Evolutionary conservation across 2,329 filamentous ascomycete species (phyloP).

Genomic region (Penicillium sp.): DNA sequence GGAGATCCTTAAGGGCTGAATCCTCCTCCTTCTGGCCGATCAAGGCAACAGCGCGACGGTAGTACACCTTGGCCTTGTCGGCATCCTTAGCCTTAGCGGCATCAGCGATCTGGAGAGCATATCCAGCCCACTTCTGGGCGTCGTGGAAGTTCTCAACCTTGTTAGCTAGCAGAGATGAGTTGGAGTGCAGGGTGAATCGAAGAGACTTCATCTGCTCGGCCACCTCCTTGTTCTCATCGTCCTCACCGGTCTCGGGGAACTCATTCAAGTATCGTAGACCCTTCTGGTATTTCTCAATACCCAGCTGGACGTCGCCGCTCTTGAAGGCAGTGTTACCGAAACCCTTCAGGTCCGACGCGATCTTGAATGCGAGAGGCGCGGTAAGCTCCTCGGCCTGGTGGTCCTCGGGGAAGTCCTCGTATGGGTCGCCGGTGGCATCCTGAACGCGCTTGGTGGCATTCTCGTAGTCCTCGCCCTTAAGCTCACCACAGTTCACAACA

Average conservation of each 20-base stretch:
- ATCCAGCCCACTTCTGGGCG: conserved; percentile 67
- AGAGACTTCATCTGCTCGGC: conserved; percentile 68
- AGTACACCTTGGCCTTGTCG: conserved; percentile 87
- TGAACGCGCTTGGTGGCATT: conserved; percentile 67
- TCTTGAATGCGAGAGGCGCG: conserved; percentile 69
- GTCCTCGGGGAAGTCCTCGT: conserved; percentile 96
- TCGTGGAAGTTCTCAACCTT: conserved; percentile 75
- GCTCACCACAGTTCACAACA: conserved; percentile 83
- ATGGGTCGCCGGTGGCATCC: conserved; percentile 82
- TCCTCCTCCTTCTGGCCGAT: conserved; percentile 83
- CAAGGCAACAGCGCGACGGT: conserved; percentile 75
- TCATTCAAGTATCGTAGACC: conserved; percentile 85
- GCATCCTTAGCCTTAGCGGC: conserved; percentile 63
- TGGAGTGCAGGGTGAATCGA: conserved; percentile 84
- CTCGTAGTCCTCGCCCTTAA: conserved; percentile 69
- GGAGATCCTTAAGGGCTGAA: conserved; percentile 70
- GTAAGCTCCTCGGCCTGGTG: conserved; percentile 62
- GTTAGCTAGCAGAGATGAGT: conserved; percentile 79
- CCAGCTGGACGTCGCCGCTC: conserved; percentile 66
- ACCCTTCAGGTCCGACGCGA: conserved; percentile 82
- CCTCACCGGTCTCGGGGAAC: conserved; percentile 67
- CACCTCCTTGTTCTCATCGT: conserved; percentile 66
- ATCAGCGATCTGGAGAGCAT: conserved; percentile 66
- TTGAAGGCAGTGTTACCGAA: conserved; percentile 95
- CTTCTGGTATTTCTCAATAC: conserved; percentile 92